Evolutionary conservation across 148 eudicot species (phyloP).

Genomic region (Mesembryanthemum crystallinum): DNA sequence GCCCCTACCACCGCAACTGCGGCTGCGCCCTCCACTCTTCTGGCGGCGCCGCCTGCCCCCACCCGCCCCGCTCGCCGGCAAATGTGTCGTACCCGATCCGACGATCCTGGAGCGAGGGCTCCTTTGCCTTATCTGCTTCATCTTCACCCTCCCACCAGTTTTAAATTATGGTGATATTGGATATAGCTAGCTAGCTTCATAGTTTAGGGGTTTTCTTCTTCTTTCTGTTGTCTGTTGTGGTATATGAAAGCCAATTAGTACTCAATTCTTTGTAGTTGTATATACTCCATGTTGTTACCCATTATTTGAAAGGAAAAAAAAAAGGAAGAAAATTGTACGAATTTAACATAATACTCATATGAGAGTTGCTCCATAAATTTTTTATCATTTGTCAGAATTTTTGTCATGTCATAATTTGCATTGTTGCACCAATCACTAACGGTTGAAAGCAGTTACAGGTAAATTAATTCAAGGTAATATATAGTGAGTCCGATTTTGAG

Average conservation of each 20-base stretch:
- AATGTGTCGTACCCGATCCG: conserved; percentile 19
- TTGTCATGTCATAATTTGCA: no score
- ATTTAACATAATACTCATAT: no score
- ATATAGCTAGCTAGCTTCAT: not conserved
- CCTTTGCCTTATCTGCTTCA: conserved; percentile 1
- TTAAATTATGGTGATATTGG: not conserved
- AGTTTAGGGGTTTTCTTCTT: not conserved
- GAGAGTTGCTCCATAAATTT: no score
- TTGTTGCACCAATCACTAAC: no score
- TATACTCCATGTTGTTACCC: not conserved
- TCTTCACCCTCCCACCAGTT: not conserved
- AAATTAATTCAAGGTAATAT: no score
- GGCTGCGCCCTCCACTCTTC: conserved; percentile 39
- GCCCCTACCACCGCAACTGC: conserved; percentile 49
- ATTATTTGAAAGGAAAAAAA: not conserved
- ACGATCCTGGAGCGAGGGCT: conserved; percentile 23
- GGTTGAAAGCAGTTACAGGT: no score
- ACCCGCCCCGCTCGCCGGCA: not conserved
- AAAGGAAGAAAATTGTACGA: not conserved
- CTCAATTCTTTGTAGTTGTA: not conserved
- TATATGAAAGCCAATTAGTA: no score
- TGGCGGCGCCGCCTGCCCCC: conserved; percentile 2
- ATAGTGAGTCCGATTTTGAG: no score
- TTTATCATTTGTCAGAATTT: no score
- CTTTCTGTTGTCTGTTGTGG: no score